Base-by-base conservation (phyloP, 371 early-diverging fungal genomes). In the Mucor irregularis region DNA sequence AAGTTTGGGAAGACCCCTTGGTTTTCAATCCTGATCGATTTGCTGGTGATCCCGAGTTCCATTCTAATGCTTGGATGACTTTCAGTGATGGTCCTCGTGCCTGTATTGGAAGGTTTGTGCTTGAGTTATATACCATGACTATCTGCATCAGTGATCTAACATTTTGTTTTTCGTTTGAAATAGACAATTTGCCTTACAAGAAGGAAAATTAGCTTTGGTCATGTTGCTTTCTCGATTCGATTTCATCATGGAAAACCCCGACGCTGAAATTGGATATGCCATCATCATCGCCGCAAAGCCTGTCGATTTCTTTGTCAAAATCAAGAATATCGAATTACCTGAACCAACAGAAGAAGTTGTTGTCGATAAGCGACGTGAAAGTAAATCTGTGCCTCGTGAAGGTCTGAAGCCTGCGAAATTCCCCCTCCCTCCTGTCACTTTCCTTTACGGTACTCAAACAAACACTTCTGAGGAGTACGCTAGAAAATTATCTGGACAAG, bases 401-500 rank as follows among this genome's bases (percentile, higher is more conserved):
- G n/a, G n/a, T 4, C 22, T 46, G 26, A 28, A 45, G 25, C 56
- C 56, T 21, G 46, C 35, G 14, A 22, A 31, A 16, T 39, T 49
- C 26, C 47, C 40, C 2, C 33, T 66, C 22, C 69, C 71, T 0
- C 53, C 61, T 25, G 44, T 69, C 19, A 69, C 72, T 11, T 58
- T 77, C 42, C 45, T 77, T 19, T 77, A 48, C 35, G 77, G 77
- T 19, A 64, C 69, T 9, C 68, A 77, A 37, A 73, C 77, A 3
- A 74, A 72, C 16, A 71, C 69, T 1, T 52, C 77, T 13, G 57
- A 62, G 37, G 77, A 77, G 28, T 77, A 62, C 56, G 77, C 77
- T 4, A 42, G 52, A 16, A 58, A 65, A 42, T 35, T 77, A 22
- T 63, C 68, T 21, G 25, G 45, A 9, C 65, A 65, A 47, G 69